A percentile compares a stretch with the other conserved stretches of the same genome.
phyloP scores from a whole-genome alignment of 2,329 filamentous ascomycete genomes.

The Cadophora luteo-olivacea region DNA sequence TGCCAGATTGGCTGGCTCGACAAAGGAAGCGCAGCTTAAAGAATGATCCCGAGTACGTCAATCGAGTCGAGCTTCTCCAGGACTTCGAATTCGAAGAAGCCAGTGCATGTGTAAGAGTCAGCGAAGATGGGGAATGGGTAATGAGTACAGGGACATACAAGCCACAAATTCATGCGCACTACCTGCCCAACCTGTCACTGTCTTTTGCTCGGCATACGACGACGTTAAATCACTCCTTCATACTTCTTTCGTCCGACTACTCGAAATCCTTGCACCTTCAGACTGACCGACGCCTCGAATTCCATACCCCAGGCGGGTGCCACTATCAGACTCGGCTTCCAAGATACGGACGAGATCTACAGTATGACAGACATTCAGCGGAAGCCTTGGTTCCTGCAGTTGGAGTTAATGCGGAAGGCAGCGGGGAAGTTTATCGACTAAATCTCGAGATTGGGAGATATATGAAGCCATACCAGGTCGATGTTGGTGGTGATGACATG shows the following conservation, averaged over 20 bases:
- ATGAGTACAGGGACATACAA: conserved; percentile 87
- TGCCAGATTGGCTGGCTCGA: conserved; percentile 94
- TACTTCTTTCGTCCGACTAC: conserved; percentile 88
- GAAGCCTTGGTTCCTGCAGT: conserved; percentile 89
- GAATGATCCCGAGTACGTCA: conserved; percentile 90
- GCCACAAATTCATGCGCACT: conserved; percentile 92
- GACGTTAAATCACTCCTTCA: conserved; percentile 88
- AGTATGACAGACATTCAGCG: conserved; percentile 81
- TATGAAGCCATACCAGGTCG: conserved; percentile 91
- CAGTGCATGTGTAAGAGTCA: conserved; percentile 86
- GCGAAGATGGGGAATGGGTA: conserved; percentile 95
- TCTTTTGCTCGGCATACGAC: conserved; percentile 93
- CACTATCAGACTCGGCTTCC: conserved; percentile 92
- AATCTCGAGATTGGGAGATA: conserved; percentile 93
- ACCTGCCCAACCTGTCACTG: conserved; percentile 90
- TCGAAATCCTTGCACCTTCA: conserved; percentile 95
- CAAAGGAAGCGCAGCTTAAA: conserved; percentile 91
- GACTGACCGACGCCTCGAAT: conserved; percentile 87
- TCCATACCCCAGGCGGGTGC: conserved; percentile 87
- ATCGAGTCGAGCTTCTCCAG: conserved; percentile 91
- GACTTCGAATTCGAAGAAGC: conserved; percentile 99
- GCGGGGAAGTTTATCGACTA: conserved; percentile 90
- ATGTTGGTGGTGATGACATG: conserved; percentile 85
- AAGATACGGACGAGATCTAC: conserved; percentile 87
- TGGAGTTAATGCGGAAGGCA: conserved; percentile 83